Conservation (phyloP, 2,329 filamentous ascomycete species). For the Fusarium haematococcum region DNA sequence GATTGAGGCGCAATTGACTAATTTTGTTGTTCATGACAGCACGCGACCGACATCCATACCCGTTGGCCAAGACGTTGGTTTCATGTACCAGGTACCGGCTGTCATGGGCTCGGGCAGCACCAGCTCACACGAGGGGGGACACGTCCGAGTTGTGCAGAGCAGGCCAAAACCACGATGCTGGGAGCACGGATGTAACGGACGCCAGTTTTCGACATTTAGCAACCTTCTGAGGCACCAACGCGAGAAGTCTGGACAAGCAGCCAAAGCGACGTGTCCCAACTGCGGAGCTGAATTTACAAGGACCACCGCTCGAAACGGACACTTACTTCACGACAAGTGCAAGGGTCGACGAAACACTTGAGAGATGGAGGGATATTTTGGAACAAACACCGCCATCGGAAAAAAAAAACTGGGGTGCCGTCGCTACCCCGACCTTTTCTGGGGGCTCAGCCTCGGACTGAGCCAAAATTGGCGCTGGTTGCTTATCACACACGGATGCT, state of each 20-base stretch:
- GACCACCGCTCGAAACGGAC: slow-evolving; percentile 88
- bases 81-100: slow-evolving; percentile 59
- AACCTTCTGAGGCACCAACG: slow-evolving; percentile 92
- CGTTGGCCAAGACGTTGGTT: slow-evolving; percentile 51
- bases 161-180: slow-evolving; percentile 95
- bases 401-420: slow-evolving; percentile 23
- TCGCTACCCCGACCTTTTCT: slow-evolving; percentile 34
- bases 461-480: slow-evolving; percentile 28
- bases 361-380: slow-evolving; percentile 12
- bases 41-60: slow-evolving; percentile 55
- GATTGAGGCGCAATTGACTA: slow-evolving; percentile 22
- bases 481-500: slow-evolving; percentile 16
- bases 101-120: slow-evolving; percentile 52
- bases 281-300: slow-evolving; percentile 95
- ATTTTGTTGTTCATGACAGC: slow-evolving; percentile 43
- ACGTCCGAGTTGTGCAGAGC: slow-evolving; percentile 78
- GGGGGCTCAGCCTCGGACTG: slow-evolving; percentile 38
- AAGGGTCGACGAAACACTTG: slow-evolving; percentile 67
- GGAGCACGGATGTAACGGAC: slow-evolving; percentile 96
- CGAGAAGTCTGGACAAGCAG: slow-evolving; percentile 91
- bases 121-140: slow-evolving; percentile 54
- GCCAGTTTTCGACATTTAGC: slow-evolving; percentile 96
- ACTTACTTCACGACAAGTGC: slow-evolving; percentile 89
- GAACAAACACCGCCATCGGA: slow-evolving; percentile 10
- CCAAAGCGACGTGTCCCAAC: slow-evolving; percentile 89